Evolutionary conservation across 345 rosid genomes (phyloP), one percentile per base, ranked within the genome.

Genomic region (Draba incana): DNA sequence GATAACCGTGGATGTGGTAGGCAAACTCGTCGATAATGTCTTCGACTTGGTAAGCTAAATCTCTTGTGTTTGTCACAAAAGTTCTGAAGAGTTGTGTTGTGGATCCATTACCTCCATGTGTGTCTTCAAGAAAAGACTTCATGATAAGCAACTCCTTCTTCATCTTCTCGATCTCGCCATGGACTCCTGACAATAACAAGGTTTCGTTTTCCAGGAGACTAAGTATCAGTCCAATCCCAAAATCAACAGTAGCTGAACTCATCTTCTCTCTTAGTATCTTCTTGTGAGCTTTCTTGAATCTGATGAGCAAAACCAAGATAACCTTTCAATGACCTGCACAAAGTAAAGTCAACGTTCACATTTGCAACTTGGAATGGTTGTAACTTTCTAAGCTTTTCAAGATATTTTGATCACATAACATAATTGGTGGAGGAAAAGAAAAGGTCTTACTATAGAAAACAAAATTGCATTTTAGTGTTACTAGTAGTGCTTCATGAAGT

Each of bases 1-100:
- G 68, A 12, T 47, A 76, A 57, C 48, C 49, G 55, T 69, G 67
- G 53, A 61, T 43, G 51, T 68, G 76, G 50, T 57, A 80, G 2
- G 45, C 54, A 69, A 68, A 77, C 57, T 77, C 80, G 14, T 80
- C 85, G 0, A 77, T 62, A 46, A 73, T 72, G 70, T 82, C 78
- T 75, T 80, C 79, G 5, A 72, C 66, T 51, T 75, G 72, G 41
- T 69, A 77, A 8, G 81, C 76, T 25, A 81, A 5, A 24, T 78
- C 68, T 24, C 80, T 58, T 39, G 51, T 51, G 51, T 46, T 70
- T 12, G 56, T 52, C 9, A 76, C 80, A 79, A 77, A 77, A 16
- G 61, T 75, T 42, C 56, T 66, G 28, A 62, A 71, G 20, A 43
- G 64, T 60, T 78, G 72, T 0, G 4, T 37, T 11, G 62, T 64